Conservation (phyloP, 768 basidiomycete species). For the Suillus subluteus region DNA sequence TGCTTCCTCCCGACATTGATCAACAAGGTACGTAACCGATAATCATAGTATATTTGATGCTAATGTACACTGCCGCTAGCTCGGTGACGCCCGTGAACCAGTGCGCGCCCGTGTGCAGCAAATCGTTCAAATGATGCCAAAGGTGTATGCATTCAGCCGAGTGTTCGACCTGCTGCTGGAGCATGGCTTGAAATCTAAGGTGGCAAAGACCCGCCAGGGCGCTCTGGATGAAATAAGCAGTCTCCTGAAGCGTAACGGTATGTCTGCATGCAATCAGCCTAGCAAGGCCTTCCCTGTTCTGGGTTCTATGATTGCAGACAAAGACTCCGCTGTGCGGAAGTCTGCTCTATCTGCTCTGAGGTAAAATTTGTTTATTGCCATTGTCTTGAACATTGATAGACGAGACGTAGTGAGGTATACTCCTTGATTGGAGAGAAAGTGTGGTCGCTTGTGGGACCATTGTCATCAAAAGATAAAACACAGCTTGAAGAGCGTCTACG, state of each 20-base stretch:
- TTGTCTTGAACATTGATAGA: conserved; percentile 14
- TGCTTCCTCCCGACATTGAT: conserved; percentile 90
- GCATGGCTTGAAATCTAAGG: conserved; percentile 87
- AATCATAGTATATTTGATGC: conserved; percentile 3
- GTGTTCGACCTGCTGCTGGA: conserved; percentile 88
- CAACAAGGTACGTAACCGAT: conserved; percentile 65
- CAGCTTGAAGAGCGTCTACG: conserved; percentile 90
- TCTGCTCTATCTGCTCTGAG: conserved; percentile 83
- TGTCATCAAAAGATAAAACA: conserved; percentile 87
- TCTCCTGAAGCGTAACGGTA: conserved; percentile 81
- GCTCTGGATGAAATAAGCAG: conserved; percentile 79
- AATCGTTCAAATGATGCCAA: conserved; percentile 83
- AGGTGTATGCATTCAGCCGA: conserved; percentile 91
- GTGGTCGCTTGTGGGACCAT: conserved; percentile 74
- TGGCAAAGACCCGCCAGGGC: conserved; percentile 89
- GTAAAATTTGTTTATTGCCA: conserved; percentile 44
- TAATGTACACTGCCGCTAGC: conserved; percentile 47
- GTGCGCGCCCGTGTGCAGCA: conserved; percentile 79
- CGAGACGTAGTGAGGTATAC: conserved; percentile 70
- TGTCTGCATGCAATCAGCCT: conserved; percentile 76
- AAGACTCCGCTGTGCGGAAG: conserved; percentile 86
- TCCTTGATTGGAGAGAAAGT: conserved; percentile 83
- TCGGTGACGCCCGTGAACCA: conserved; percentile 89
- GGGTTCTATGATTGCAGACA: conserved; percentile 83
- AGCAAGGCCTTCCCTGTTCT: conserved; percentile 77